These are phyloP conservation scores for Exophiala calicioides DNA, from an alignment of 2,329 filamentous ascomycete genomes.

Conservation along the genomic window DNA sequence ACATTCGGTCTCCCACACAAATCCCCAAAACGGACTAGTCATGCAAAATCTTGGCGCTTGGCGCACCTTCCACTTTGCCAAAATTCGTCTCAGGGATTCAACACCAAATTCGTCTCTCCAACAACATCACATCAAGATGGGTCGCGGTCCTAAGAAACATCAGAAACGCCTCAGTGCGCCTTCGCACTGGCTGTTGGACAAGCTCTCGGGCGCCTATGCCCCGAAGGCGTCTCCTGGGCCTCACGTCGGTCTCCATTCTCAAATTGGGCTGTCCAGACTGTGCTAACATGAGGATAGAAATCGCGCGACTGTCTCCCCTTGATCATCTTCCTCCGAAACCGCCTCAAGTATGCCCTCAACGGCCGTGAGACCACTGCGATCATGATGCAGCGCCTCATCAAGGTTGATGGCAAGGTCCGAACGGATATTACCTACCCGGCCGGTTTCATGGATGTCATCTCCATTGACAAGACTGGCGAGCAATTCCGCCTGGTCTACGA, in stretches of 20 bases:
- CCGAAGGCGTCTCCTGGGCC: conserved; percentile 77
- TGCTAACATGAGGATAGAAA: conserved; percentile 71
- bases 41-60: conserved; percentile 3
- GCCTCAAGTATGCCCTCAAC: conserved; percentile 99
- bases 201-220: conserved; percentile 87
- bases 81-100: too few species aligned
- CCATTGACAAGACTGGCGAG: conserved; percentile 99
- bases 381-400: conserved; percentile 99
- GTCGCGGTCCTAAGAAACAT: conserved; percentile 83
- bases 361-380: conserved; percentile 95
- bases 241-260: conserved; percentile 32
- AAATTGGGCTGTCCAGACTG: background rate
- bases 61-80: conserved; percentile 6
- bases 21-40: conserved; percentile 4
- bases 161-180: conserved; percentile 99
- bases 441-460: conserved; percentile 99
- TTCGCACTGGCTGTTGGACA: conserved; percentile 99
- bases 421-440: conserved; percentile 97
- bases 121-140: conserved; percentile 47
- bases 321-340: conserved; percentile 93
- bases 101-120: background rate
- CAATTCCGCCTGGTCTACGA: conserved; percentile 99
- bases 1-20: too few species aligned
- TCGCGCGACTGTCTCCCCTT: conserved; percentile 97
- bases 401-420: conserved; percentile 99